A percentile compares a stretch with the other conserved stretches of the same genome.
phyloP scores from a whole-genome alignment of 78 protist species.

The Paratrimastix pyriformis region DNA sequence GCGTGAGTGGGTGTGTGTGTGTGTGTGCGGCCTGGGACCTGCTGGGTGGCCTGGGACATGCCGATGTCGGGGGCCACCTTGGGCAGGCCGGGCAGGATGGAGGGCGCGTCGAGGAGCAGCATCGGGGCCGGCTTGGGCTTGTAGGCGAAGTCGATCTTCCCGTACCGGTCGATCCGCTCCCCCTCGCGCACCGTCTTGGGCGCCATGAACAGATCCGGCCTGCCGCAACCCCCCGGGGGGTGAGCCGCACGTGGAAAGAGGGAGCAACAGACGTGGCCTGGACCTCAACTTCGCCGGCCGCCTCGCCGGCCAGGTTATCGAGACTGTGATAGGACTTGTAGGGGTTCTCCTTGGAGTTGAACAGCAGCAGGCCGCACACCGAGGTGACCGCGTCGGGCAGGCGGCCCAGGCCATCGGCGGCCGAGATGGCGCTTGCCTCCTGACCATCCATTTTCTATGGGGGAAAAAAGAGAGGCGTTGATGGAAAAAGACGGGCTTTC shows the following conservation, averaged over 20 bases:
- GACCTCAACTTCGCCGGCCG: not conserved
- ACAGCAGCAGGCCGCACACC: constrained; percentile 4
- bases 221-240: not conserved
- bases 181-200: constrained; percentile 1
- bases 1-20: too few species aligned
- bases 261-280: too few species aligned
- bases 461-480: too few species aligned
- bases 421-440: too few species aligned
- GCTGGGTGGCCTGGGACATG: too few species aligned
- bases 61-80: not conserved
- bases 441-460: too few species aligned
- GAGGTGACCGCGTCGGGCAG: not conserved
- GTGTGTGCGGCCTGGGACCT: too few species aligned
- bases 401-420: constrained; percentile 15
- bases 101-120: not conserved
- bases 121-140: not conserved
- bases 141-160: not conserved
- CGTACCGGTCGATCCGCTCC: not conserved
- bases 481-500: too few species aligned
- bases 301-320: constrained; percentile 6
- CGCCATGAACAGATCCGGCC: not conserved
- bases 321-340: constrained; percentile 3
- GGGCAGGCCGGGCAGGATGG: not conserved
- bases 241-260: too few species aligned
- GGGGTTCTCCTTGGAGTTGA: constrained; percentile 8